Evolutionary conservation across 2,329 filamentous ascomycete species (phyloP).

Genomic region (Cryphonectria naterciae): DNA sequence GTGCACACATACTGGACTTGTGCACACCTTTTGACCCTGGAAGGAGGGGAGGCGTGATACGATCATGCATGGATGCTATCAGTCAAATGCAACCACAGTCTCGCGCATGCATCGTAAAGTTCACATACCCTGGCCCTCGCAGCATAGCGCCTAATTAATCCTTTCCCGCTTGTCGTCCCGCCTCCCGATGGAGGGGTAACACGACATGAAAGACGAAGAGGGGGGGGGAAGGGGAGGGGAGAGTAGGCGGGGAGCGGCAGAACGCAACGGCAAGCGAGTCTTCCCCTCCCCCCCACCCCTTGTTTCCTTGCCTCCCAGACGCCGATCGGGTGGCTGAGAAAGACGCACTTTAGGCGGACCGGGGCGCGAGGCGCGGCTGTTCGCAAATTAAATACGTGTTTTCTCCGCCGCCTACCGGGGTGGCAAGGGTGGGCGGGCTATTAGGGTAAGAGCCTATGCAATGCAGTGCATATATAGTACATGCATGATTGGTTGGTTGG

Average conservation of each 20-base stretch:
- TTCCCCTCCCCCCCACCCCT: neutral
- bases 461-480: neutral
- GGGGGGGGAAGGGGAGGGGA: too few relatives aligned
- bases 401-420: neutral
- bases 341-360: conserved; percentile 5
- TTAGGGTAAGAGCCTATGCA: neutral
- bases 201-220: neutral
- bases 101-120: neutral
- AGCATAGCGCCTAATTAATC: conserved; percentile 8
- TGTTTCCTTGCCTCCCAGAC: neutral
- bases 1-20: neutral
- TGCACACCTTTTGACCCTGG: neutral
- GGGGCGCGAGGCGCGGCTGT: conserved; percentile 6
- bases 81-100: conserved; percentile 1
- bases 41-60: neutral
- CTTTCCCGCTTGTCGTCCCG: neutral
- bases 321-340: conserved; percentile 7
- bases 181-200: conserved; percentile 1
- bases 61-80: conserved; percentile 1
- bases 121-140: neutral
- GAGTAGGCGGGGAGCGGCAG: too few relatives aligned
- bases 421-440: neutral
- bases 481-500: neutral
- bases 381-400: conserved; percentile 2
- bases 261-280: neutral